Base-by-base conservation (phyloP, 2,329 filamentous ascomycete genomes). In the Sclerotinia minor region DNA sequence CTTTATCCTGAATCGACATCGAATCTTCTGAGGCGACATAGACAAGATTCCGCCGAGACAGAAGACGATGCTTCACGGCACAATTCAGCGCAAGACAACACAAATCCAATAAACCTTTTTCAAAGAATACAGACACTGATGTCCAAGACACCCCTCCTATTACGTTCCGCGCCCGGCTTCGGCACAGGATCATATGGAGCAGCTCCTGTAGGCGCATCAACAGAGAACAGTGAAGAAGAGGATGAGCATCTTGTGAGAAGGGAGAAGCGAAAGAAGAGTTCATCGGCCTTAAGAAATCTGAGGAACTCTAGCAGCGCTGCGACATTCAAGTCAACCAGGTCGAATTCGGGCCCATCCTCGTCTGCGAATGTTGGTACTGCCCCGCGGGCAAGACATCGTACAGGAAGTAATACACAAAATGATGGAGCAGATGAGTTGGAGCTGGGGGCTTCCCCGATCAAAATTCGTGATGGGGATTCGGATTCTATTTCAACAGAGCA, bases 121-220 rank as follows among this genome's bases (percentile, higher is more conserved):
- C 70, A 68, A 57, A 69, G 61, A 64, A 58, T 76, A 57, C 35
- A 67, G 47, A 72, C 64, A 68, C 69, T 76, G 35, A 81, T 81
- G 80, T 81, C 80, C 63, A 80, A 80, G 76, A 79, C 83, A 70
- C 85, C 85, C 68, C 82, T 88, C 68, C 79, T 89, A 65, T 78
- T 87, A 76, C 83, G 85, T 69, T 85, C 85, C 61, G 85, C 85
- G 71, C 85, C 86, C 54, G 84, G 84, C 45, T 82, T 85, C 75
- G 86, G 85, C 67, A 87, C 84, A 47, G 84, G 84, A 29, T 87
- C 85, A 21, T 89, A 89, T 76, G 86, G 86, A 66, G 85, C 84
- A 5, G 81, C 85, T 29, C 85, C 84, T 6, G 73, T 83, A 53
- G 76, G 80, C 49, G 80, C 77, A 6, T 77, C 78, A 38, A 75